Conservation (phyloP, 139 green algal species). For the Edaphochlamys debaryana region DNA sequence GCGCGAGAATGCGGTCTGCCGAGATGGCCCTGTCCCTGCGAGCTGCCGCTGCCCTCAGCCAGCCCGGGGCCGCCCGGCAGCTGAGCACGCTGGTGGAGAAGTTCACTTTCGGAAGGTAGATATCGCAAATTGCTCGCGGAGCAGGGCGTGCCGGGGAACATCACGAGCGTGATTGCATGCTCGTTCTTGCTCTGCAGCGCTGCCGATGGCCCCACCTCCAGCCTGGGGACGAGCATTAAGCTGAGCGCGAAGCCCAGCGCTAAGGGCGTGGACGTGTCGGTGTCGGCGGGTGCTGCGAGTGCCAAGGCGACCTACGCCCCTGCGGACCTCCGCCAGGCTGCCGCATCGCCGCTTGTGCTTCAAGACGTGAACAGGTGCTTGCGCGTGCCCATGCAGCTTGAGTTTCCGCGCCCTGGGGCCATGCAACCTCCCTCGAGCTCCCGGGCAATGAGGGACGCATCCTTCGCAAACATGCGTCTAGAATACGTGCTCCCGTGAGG, state of each 20-base stretch:
- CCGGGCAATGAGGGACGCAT: not conserved
- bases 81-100: constrained; percentile 26
- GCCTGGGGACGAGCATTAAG: constrained; percentile 43
- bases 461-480: too few species aligned
- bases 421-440: not conserved
- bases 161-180: too few species aligned
- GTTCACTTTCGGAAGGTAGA: constrained; percentile 27
- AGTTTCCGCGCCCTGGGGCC: not conserved
- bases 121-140: not conserved
- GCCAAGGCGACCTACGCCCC: constrained; percentile 39
- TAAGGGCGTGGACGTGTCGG: constrained; percentile 56
- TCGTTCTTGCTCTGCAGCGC: not conserved
- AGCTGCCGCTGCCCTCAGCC: not conserved
- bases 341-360: constrained; percentile 40
- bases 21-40: too few species aligned
- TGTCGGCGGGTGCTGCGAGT: constrained; percentile 48
- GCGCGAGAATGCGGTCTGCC: too few species aligned
- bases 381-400: not conserved
- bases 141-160: not conserved
- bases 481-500: not conserved
- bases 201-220: constrained; percentile 2
- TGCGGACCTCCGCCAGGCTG: constrained; percentile 47
- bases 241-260: constrained; percentile 45
- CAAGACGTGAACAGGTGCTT: constrained; percentile 44
- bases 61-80: not conserved